Base-by-base conservation (phyloP, 2,329 filamentous ascomycete species). In the Xylaria sp. region DNA sequence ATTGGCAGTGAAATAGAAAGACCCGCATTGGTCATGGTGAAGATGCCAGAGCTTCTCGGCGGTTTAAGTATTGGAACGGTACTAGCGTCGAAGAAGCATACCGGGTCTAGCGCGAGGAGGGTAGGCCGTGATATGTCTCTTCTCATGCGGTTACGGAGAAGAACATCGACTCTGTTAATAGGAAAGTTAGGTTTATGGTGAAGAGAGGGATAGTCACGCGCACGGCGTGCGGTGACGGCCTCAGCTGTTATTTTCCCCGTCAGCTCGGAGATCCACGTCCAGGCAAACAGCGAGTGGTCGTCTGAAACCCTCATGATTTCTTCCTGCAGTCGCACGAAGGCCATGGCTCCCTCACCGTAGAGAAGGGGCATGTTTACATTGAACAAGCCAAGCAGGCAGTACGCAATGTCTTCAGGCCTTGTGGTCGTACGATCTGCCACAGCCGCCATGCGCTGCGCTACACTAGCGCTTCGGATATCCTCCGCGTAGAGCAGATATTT, bases 381-480 rank as follows among this genome's bases (percentile, higher is more conserved):
- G 44, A 67, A 67, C 18, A 67, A 44, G 23, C 65, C 65, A 18
- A 67, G 65, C 18, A 67, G 52, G 52, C 65, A 67, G 44, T 67
- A 67, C n/a, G 65, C 65, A 18, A 67, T 67, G 25, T 67, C 65
- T n/a, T 67, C 65, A 9, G 58, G 58, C 34, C 65, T 28, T 12
- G 65, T 67, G 13, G 65, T 67, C 41, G 59, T 67, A 12, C 65
- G 65, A 46, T 67, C 59, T 12, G 65, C 65, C 59, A 63, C 65
- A 5, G 65, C 65, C 41, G 65, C 65, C 65, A 67, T 67, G 23
- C 65, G 65, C 44, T 67, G 65, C 23, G 65, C 65, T 63, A 67
- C 20, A 37, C 65, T 67, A 10, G 65, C 65, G 25, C 65, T 67
- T 6, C 65, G 65, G 7, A 67, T 63, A 44, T 67, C 65, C n/a